Evolutionary conservation across 495 filamentous ascomycete genomes (phyloP), one percentile per base, ranked within the genome.

Genomic region (Haplographium delicatum): DNA sequence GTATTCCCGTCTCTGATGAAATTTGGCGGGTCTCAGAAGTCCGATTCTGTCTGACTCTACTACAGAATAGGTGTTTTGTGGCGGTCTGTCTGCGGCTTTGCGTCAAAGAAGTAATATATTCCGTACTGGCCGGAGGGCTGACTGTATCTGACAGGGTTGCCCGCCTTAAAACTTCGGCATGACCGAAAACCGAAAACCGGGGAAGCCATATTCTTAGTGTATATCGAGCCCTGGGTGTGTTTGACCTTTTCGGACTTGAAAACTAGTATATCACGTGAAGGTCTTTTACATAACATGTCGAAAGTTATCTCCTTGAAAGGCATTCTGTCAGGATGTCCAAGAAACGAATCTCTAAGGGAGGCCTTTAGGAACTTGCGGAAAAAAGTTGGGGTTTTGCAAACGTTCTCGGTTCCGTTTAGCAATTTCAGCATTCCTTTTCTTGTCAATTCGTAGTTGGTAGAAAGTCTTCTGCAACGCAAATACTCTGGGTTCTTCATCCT

Each of bases 381-480:
- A 96, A 15, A 80, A 69, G 24, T 75, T 79, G 13, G 89, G 87
- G 59, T 86, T 88, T 59, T 77, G 84, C 58, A 97, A 57, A 22
- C 90, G 77, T 60, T 95, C 88, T 22, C 83, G 78, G 62, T 91
- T 95, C 25, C 87, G 76, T 63, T 83, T 91, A 23, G 88, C 83
- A 41, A 86, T 76, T 63, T 95, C 90, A 11, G 78, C 78, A 63
- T 86, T 86, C 42, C 85, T 79, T 62, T 88, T 82, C 48, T 82
- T 82, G 58, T 89, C 83, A 43, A 95, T 60, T 16, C 91, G 83
- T 68, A 85, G 86, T 50, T 94, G 87, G 63, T 88, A 93, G 63
- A 97, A 93, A 25, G 80, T 81, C 62, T 84, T 91, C 56, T 94
- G 86, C 57, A 98, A 70, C 52, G 84, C 76, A 68, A 94, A 98